A percentile compares a stretch with the other conserved stretches of the same genome.
These are phyloP conservation scores for Neotropicomus parvogracilis DNA, from an alignment of 1,284 basidiomycete genomes.

Conservation along the genomic window DNA sequence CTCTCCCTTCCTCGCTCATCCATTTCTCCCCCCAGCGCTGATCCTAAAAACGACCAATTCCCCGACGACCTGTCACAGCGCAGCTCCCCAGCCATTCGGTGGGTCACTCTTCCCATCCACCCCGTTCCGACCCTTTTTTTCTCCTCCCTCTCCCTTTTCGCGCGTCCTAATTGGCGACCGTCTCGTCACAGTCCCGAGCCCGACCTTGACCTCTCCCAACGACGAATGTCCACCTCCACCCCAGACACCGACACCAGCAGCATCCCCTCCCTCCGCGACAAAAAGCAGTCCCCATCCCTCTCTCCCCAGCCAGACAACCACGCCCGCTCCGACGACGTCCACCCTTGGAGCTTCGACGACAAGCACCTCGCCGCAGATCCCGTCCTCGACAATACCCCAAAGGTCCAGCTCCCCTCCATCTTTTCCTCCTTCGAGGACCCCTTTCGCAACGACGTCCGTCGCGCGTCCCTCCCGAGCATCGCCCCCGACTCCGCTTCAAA, in stretches of 20 bases:
- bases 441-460: conserved; percentile 53
- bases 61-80: conserved; percentile 47
- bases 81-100: conserved; percentile 50
- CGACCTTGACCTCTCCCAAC: conserved; percentile 48
- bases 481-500: conserved; percentile 47
- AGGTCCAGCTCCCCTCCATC: conserved; percentile 70
- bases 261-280: conserved; percentile 54
- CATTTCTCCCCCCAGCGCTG: conserved; percentile 29
- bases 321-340: conserved; percentile 33
- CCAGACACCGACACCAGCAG: conserved; percentile 59
- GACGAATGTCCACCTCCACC: conserved; percentile 62
- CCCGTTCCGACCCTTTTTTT: conserved; percentile 22
- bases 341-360: conserved; percentile 39
- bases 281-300: conserved; percentile 50
- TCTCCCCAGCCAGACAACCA: conserved; percentile 51
- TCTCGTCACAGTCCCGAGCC: conserved; percentile 33
- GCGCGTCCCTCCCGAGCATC: conserved; percentile 61
- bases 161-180: conserved; percentile 13
- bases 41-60: conserved; percentile 39
- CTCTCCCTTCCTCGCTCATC: conserved; percentile 8
- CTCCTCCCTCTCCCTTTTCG: background rate
- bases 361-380: conserved; percentile 30
- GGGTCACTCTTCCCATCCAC: conserved; percentile 26
- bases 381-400: conserved; percentile 40
- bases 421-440: conserved; percentile 64